Conservation (phyloP, 352 stramenopile genomes). For the Globisporangium recalcitrans region DNA sequence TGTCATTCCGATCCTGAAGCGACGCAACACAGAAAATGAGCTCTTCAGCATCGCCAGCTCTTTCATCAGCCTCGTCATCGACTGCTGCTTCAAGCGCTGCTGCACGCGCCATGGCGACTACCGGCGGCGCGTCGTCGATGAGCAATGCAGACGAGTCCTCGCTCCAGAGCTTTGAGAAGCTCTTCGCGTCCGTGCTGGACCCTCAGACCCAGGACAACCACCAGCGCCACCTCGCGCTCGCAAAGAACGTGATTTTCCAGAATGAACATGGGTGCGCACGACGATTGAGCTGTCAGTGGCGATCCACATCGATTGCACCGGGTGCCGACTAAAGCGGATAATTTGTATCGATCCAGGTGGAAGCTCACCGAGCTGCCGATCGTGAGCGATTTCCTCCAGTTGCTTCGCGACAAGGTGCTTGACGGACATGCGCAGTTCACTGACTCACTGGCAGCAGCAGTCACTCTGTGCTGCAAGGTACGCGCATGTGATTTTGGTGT, state of each 20-base stretch:
- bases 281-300: background rate
- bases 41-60: slow-evolving; percentile 4
- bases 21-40: background rate
- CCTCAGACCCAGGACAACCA: slow-evolving; percentile 63
- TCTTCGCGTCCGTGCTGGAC: slow-evolving; percentile 54
- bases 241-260: slow-evolving; percentile 73
- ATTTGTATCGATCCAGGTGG: slow-evolving; percentile 34
- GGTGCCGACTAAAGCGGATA: background rate
- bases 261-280: slow-evolving; percentile 51
- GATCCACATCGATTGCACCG: background rate
- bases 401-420: slow-evolving; percentile 53
- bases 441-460: slow-evolving; percentile 33
- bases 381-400: slow-evolving; percentile 49
- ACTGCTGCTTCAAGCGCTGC: background rate
- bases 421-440: slow-evolving; percentile 40
- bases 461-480: slow-evolving; percentile 44
- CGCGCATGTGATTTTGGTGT: background rate
- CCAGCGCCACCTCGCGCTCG: slow-evolving; percentile 62
- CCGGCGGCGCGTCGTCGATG: background rate
- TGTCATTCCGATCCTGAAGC: slow-evolving; percentile 10
- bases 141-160: slow-evolving; percentile 16
- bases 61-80: background rate
- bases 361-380: slow-evolving; percentile 58
- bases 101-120: background rate
- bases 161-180: slow-evolving; percentile 54